phyloP scores from a whole-genome alignment of 495 filamentous ascomycete species.

The Apodospora peruviana region DNA sequence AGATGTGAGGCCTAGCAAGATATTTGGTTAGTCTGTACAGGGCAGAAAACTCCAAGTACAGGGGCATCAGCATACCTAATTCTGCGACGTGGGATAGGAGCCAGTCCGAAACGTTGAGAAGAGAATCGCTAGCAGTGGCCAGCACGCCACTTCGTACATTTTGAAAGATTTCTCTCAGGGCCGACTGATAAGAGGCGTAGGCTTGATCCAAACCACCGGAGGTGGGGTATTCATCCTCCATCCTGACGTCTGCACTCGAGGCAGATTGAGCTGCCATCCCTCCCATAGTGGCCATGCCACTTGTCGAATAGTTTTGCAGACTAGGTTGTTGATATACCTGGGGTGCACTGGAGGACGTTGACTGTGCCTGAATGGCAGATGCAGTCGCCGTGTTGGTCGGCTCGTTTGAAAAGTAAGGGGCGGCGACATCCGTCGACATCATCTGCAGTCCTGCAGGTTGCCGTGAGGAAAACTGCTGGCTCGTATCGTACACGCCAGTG shows the following conservation, averaged over 20 bases:
- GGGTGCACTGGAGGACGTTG: constrained; percentile 30
- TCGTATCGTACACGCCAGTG: constrained; percentile 67
- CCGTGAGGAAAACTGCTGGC: constrained; percentile 73
- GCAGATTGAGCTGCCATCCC: constrained; percentile 34
- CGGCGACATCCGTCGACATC: constrained; percentile 56
- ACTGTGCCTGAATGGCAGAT: constrained; percentile 35
- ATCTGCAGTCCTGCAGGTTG: constrained; percentile 78
- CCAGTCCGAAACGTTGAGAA: constrained; percentile 81
- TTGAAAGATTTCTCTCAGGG: constrained; percentile 68
- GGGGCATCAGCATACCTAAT: constrained; percentile 61
- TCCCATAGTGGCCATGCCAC: constrained; percentile 34
- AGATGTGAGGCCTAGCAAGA: constrained; percentile 35
- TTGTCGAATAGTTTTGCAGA: constrained; percentile 40
- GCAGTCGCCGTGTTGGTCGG: constrained; percentile 57
- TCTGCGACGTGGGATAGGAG: constrained; percentile 73
- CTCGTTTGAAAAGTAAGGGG: constrained; percentile 77
- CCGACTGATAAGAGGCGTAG: constrained; percentile 69
- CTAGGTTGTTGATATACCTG: constrained; percentile 47
- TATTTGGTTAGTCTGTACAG: constrained; percentile 7
- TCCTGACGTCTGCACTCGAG: constrained; percentile 36
- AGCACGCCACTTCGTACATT: constrained; percentile 69
- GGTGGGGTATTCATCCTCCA: constrained; percentile 34
- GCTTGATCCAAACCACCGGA: constrained; percentile 49
- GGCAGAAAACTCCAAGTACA: not conserved
- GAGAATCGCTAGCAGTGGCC: constrained; percentile 62